phyloP scores from a whole-genome alignment of 345 rosid species.

The Linum trigynum region DNA sequence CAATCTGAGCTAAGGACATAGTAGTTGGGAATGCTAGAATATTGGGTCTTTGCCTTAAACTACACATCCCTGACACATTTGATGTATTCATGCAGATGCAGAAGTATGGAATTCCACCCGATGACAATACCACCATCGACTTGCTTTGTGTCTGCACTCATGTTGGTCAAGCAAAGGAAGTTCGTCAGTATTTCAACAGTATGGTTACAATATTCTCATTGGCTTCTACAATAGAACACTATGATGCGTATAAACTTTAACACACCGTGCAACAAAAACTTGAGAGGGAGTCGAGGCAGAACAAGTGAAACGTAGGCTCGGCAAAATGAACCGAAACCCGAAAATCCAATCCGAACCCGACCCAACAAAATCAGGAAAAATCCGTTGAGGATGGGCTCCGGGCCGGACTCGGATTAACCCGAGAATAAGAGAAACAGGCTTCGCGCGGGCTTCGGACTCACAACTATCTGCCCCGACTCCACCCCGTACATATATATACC shows the following conservation, averaged over 20 bases:
- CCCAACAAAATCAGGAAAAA: no score
- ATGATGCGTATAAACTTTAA: slow-evolving; percentile 14
- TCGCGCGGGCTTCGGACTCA: no score
- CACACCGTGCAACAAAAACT: no score
- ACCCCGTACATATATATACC: no score
- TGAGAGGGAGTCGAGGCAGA: no score
- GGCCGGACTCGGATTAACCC: no score
- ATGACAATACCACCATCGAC: slow-evolving; percentile 53
- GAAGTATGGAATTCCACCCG: slow-evolving; percentile 50
- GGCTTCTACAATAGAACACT: slow-evolving; percentile 53
- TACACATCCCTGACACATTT: slow-evolving; percentile 43
- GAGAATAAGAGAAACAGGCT: no score
- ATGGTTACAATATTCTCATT: slow-evolving; percentile 34
- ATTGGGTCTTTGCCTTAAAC: slow-evolving; percentile 56
- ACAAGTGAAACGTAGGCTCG: no score
- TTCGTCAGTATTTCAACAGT: slow-evolving; percentile 39
- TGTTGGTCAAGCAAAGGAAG: slow-evolving; percentile 61
- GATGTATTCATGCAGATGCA: slow-evolving; percentile 49
- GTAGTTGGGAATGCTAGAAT: slow-evolving; percentile 59
- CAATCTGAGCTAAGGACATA: slow-evolving; percentile 40
- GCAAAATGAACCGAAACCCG: no score
- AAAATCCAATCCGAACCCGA: no score
- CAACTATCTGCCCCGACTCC: no score
- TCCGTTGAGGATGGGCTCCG: no score
- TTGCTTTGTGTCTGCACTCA: slow-evolving; percentile 64